Base-by-base conservation (phyloP, 2,329 filamentous ascomycete species). In the Paraconiothyrium brasiliense region DNA sequence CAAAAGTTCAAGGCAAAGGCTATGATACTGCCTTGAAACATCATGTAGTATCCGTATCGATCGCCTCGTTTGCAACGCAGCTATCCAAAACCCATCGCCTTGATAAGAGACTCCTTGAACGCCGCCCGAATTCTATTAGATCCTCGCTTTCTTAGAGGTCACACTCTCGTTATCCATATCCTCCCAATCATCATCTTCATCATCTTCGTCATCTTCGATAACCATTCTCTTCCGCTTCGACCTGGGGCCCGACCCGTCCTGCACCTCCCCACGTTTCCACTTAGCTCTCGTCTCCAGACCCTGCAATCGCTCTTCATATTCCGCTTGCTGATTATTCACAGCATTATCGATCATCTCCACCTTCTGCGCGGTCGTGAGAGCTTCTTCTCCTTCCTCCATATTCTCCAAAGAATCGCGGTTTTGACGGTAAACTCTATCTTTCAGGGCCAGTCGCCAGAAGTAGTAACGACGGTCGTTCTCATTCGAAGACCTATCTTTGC, bases 361-460 rank as follows among this genome's bases (percentile, higher is more conserved):
- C 39, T 91, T 85, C 76, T 94, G 91, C 0, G 80, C 76, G 5
- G 82, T 7, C n/a, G 50, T 41, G 35, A 54, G 50, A n/a, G 50
- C 35, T 30, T 54, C 50, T 30, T 41, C 50, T 14, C 50, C 81
- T 58, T 92, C 90, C 39, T 75, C 71, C 44, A 94, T 80, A 76
- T 94, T 89, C 41, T 86, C 85, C 13, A 96, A 83, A 2, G 86
- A 79, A 68, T 94, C 90, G 60, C 85, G 85, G 72, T 95, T 94
- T 70, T 93, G 90, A 48, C 86, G 84, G 74, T 92, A 93, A 4
- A 96, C 82, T 39, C 92, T 83, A 70, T 92, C 86, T 80, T 95
- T 95, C n/a, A 90, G 87, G 46, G 92, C 82, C 27, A 94, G 77
- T 34, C 89, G 83, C 91, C 91, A 96, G 48, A 92, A 84, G 64